A percentile compares a stretch with the other conserved stretches of the same genome.
Conservation (phyloP, 495 filamentous ascomycete species). For the Articulospora tetracladia region DNA sequence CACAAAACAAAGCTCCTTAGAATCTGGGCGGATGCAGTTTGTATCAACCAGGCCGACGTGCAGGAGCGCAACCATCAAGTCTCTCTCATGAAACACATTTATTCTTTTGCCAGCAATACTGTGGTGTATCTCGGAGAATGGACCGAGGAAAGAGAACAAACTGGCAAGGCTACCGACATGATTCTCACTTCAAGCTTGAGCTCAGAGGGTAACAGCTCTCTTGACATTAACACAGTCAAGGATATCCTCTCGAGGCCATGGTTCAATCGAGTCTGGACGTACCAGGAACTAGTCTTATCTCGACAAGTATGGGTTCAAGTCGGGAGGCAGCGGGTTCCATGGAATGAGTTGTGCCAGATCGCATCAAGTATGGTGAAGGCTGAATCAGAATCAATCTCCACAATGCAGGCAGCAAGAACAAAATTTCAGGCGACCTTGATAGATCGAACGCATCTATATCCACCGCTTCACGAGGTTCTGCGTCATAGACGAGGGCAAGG, state of each 20-base stretch:
- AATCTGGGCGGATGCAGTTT: conserved; percentile 29
- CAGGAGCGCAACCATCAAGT: conserved; percentile 27
- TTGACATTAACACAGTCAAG: too few species aligned
- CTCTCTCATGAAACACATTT: conserved; percentile 25
- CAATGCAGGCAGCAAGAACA: neutral
- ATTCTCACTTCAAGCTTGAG: too few species aligned
- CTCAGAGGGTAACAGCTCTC: too few species aligned
- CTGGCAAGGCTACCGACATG: too few species aligned
- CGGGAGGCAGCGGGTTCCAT: conserved; percentile 8
- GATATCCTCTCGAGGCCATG: conserved; percentile 6
- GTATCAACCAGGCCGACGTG: conserved; percentile 27
- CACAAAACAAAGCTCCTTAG: neutral
- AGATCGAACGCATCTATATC: neutral
- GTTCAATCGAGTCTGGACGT: conserved; percentile 22
- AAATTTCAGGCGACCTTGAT: neutral
- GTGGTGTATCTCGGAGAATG: conserved; percentile 11
- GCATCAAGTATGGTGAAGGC: neutral
- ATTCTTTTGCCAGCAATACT: conserved; percentile 13
- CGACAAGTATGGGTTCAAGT: conserved; percentile 21
- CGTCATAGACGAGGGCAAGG: conserved; percentile 4
- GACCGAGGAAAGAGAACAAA: neutral
- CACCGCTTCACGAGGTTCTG: neutral
- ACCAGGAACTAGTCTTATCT: conserved; percentile 23
- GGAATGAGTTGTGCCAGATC: conserved; percentile 1
- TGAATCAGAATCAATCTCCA: neutral